These are phyloP conservation scores for Macaranga tanarius DNA, from an alignment of 441 rosid species.

Conservation along the genomic window DNA sequence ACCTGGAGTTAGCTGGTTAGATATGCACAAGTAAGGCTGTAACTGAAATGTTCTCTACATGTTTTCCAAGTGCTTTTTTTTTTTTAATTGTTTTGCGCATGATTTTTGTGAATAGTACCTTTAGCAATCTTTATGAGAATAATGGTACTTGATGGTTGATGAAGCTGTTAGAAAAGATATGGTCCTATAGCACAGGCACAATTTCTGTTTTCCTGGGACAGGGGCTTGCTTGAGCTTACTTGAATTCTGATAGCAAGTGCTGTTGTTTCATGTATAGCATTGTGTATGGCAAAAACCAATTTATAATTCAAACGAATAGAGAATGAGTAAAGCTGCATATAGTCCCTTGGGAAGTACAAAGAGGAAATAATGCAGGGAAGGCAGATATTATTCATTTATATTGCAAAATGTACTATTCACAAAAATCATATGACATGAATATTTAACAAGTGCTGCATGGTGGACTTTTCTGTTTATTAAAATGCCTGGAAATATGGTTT, in stretches of 20 bases:
- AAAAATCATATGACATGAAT: too few relatives aligned
- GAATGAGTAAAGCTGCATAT: not conserved
- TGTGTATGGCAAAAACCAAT: not conserved
- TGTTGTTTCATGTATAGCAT: not conserved
- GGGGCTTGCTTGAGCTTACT: not conserved
- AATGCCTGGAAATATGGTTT: not conserved
- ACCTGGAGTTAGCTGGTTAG: conserved; percentile 90
- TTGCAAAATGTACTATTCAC: too few relatives aligned
- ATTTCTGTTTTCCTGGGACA: not conserved
- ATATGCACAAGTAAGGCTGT: conserved; percentile 87
- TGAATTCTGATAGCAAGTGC: not conserved
- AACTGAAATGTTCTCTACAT: not conserved
- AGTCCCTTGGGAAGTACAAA: too few relatives aligned
- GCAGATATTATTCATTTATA: not conserved
- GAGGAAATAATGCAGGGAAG: not conserved
- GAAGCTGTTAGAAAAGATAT: not conserved
- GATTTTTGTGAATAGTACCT: not conserved
- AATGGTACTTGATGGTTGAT: not conserved
- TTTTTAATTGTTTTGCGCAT: not conserved
- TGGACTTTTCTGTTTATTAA: not conserved
- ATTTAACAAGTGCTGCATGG: not conserved
- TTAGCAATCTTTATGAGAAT: conserved; percentile 7
- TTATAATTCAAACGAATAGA: not conserved
- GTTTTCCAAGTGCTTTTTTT: not conserved
- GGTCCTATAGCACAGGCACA: not conserved